Percentiles rank a stretch among this genome's conserved stretches.
phyloP scores from a whole-genome alignment of 2,329 filamentous ascomycete species.

The Alternaria arborescens region DNA sequence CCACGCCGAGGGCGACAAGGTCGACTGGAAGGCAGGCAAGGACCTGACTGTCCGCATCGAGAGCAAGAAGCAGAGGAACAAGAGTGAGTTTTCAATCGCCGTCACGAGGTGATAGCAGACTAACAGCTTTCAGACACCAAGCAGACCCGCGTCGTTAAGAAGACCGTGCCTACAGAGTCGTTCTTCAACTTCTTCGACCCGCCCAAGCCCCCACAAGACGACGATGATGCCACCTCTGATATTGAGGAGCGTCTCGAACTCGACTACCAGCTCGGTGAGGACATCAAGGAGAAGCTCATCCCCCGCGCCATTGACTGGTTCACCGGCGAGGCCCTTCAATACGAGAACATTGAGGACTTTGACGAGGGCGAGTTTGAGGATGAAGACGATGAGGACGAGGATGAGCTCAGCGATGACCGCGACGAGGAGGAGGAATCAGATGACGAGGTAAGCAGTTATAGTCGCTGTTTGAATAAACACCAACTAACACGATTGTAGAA shows the following conservation, averaged over 20 bases:
- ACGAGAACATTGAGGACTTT: conserved; percentile 89
- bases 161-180: conserved; percentile 97
- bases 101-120: not conserved
- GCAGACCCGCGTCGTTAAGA: conserved; percentile 98
- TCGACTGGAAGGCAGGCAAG: conserved; percentile 93
- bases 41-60: conserved; percentile 94
- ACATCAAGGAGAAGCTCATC: conserved; percentile 99
- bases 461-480: not conserved
- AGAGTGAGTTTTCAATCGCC: conserved; percentile 72
- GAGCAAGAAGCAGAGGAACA: conserved; percentile 99
- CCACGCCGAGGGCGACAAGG: conserved; percentile 97
- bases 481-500: conserved; percentile 40
- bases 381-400: conserved; percentile 91
- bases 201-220: conserved; percentile 82
- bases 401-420: conserved; percentile 81
- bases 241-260: conserved; percentile 98
- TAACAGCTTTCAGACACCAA: conserved; percentile 78
- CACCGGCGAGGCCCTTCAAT: conserved; percentile 95
- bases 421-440: conserved; percentile 72
- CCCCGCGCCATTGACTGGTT: conserved; percentile 99
- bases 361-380: conserved; percentile 86
- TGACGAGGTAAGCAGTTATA: conserved; percentile 46
- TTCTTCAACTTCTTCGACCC: conserved; percentile 99
- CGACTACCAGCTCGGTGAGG: conserved; percentile 97
- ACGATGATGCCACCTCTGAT: conserved; percentile 80